A percentile compares a stretch with the other conserved stretches of the same genome.
Evolutionary conservation across 164 flowering plant genomes (phyloP).

Genomic region (Magnolia officinalis): DNA sequence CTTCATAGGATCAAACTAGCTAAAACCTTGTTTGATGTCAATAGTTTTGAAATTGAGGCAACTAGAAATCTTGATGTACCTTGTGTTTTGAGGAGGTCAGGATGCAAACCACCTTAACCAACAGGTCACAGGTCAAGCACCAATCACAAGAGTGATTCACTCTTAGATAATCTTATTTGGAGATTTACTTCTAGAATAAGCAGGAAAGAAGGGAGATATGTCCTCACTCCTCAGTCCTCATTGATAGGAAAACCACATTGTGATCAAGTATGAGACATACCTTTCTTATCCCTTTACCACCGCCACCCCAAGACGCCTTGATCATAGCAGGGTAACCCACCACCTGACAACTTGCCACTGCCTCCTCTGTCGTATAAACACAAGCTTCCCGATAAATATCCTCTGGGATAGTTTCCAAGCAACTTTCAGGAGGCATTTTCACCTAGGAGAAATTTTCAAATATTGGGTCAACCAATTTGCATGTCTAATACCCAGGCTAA

Average conservation of each 20-base stretch:
- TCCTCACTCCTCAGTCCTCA: not conserved
- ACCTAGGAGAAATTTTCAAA: conserved; percentile 47
- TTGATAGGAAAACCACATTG: not conserved
- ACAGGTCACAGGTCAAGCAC: not conserved
- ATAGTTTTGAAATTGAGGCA: not conserved
- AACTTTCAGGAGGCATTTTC: conserved; percentile 72
- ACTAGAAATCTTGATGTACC: not conserved
- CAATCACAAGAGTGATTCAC: not conserved
- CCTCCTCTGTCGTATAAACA: conserved; percentile 94
- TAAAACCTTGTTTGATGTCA: not conserved
- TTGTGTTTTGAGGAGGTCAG: no score
- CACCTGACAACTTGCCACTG: conserved; percentile 93
- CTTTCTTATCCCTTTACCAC: conserved; percentile 99
- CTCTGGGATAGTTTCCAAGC: conserved; percentile 78
- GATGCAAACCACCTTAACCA: not conserved
- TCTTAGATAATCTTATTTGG: not conserved
- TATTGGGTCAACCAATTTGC: not conserved
- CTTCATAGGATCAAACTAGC: not conserved
- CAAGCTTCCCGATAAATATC: conserved; percentile 86
- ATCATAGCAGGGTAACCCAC: conserved; percentile 99
- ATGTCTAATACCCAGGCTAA: not conserved
- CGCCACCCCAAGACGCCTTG: conserved; percentile 99
- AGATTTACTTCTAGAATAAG: not conserved
- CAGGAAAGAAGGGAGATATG: not conserved
- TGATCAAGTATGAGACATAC: conserved; percentile 31